Base-by-base conservation (phyloP, 805 yeast species). In the Scheffersomyces ergatensis region DNA sequence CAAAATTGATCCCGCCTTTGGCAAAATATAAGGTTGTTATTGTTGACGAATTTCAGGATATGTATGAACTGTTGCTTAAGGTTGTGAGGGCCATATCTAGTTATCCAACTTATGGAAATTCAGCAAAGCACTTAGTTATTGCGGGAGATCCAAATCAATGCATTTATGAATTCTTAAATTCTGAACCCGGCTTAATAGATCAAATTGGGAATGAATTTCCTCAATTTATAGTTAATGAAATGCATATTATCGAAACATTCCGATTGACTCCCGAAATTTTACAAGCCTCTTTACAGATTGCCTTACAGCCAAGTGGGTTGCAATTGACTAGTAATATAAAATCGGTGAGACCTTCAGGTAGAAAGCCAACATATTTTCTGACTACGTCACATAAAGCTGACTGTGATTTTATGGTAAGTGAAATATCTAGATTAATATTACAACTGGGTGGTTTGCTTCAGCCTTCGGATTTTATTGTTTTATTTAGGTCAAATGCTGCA, bases 21-120 rank as follows among this genome's bases (percentile, higher is more conserved):
- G 45, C 48, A 5, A 46, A 49, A 12, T 61, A 58, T 40, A 59
- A 55, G 37, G 67, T 57, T 2, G 67, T 82, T 0, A 57, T 85
- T 1, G 80, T 85, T 11, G 92, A 85, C 60, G 92, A 85, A 54
- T 82, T 80, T 51, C 92, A 85, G 54, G 92, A 85, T 57, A 68
- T 84, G 54, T 77, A 80, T 46, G 73, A 75, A 0, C 67, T 66
- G 8, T 60, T 83, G 16, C 50, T 77, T 19, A 67, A 68, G 15
- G 54, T 84, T 2, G 60, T 82, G 3, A 47, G 51, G 33, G 53
- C 57, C 4, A 54, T 66, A 1, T 60, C 77, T 2, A 47, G 70
- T 0, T 65, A 67, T 44, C 71, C 68, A 5, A 57, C 63, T 3
- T 23, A 33, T 4, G 55, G 43, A 3, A 29, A 20, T 13, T 41